Base-by-base conservation (phyloP, 345 rosid species). In the Eucalyptus cloeziana region DNA sequence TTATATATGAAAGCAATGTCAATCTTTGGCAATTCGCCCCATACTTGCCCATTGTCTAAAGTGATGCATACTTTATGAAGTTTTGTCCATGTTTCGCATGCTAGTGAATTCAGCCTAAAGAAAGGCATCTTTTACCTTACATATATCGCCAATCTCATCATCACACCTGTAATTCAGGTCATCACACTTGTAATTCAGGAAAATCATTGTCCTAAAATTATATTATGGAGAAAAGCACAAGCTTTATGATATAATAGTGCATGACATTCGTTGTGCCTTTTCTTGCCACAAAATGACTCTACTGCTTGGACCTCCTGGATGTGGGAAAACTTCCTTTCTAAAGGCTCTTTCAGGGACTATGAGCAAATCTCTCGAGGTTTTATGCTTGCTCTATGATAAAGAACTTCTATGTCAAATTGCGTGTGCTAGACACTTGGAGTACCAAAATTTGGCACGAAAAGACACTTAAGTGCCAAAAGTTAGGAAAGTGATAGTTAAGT, bases 231-330 rank as follows among this genome's bases (percentile, higher is more conserved):
- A 60, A 44, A 44, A 62, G 24, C 19, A 47, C 13, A 19, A 10
- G 79, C n/a, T 88, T 88, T 79, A 17, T 25, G 54, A 52, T 51
- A 58, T 80, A 56, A 49, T 13, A 71, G 45, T 43, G n/a, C 54
- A 47, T 71, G 33, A 58, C 14, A 31, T 44, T 25, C 16, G 11
- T 25, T 19, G 37, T 81, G 49, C 51, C 30, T 88, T 10, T 40
- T 62, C 40, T 64, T 64, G 40, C 79, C 87, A 69, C 93, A 94
- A 97, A 91, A 93, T 95, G 93, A 94, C 97, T 71, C 80, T 96
- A 50, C 87, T 96, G 89, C 96, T 96, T 87, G 98, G 98, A 49
- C 97, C 97, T 83, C 98, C 97, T 62, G 97, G 98, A 49, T 95
- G 97, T 92, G 97, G 97, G 49, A 95, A 96, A 91, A 94, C 96